These are phyloP conservation scores for Jamesozyma jinghongensis DNA, from an alignment of 805 yeast species.

Conservation along the genomic window DNA sequence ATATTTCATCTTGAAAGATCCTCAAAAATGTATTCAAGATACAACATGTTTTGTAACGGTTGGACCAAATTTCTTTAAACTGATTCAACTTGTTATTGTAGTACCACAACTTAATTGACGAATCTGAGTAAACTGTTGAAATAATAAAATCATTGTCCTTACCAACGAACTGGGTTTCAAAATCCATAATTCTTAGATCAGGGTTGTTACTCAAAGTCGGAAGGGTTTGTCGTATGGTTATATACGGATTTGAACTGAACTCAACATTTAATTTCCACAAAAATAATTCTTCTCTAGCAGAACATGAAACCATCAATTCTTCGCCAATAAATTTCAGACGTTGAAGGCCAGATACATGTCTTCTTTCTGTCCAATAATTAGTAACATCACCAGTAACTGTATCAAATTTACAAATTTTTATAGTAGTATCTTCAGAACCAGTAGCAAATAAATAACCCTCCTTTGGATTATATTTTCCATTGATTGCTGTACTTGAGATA, in stretches of 20 bases:
- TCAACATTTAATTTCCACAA: conserved; percentile 57
- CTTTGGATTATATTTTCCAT: conserved; percentile 13
- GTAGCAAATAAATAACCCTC: conserved; percentile 45
- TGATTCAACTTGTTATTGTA: conserved; percentile 32
- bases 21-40: conserved; percentile 52
- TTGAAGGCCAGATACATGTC: conserved; percentile 87
- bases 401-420: conserved; percentile 43
- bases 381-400: conserved; percentile 34
- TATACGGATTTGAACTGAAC: conserved; percentile 34
- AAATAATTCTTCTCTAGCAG: conserved; percentile 82
- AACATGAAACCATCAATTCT: conserved; percentile 43
- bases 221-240: conserved; percentile 43
- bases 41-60: conserved; percentile 66
- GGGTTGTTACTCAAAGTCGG: conserved; percentile 54
- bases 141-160: conserved; percentile 27
- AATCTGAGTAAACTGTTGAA: conserved; percentile 77
- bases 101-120: conserved; percentile 59
- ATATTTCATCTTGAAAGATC: conserved; percentile 20
- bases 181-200: conserved; percentile 86
- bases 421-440: conserved; percentile 84
- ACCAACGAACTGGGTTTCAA: conserved; percentile 41
- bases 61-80: conserved; percentile 40
- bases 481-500: conserved; percentile 32
- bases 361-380: conserved; percentile 54
- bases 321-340: conserved; percentile 52